These are phyloP conservation scores for Monilinia vaccinii-corymbosi DNA, from an alignment of 2,329 filamentous ascomycete genomes.

Conservation along the genomic window DNA sequence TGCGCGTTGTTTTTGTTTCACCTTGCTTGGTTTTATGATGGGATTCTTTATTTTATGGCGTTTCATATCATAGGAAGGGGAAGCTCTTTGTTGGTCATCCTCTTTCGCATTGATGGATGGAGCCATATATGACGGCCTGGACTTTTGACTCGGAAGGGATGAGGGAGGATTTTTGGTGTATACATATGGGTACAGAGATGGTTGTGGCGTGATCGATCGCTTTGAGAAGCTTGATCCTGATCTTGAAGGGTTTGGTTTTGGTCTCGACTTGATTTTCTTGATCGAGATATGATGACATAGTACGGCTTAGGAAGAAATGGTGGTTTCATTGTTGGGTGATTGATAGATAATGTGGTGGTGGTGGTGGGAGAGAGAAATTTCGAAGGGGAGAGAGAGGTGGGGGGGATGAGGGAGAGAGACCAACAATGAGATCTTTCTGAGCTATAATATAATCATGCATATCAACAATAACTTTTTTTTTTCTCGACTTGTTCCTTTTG, in stretches of 20 bases:
- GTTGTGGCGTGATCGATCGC: not conserved
- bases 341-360: not conserved
- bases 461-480: not conserved
- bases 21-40: not conserved
- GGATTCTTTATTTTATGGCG: not conserved
- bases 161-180: not conserved
- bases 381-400: no score
- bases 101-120: slow-evolving; percentile 1
- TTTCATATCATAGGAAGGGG: not conserved
- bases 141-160: not conserved
- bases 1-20: not conserved
- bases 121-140: not conserved
- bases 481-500: no score
- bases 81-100: not conserved
- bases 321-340: not conserved
- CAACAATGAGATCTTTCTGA: not conserved
- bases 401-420: not conserved
- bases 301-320: not conserved
- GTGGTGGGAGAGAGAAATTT: not conserved
- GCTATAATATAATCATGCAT: not conserved
- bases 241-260: not conserved
- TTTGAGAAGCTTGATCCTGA: not conserved
- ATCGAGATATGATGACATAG: not conserved
- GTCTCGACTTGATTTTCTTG: not conserved
- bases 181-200: not conserved